Conservation (phyloP, 805 yeast genomes). For the Sugiyamaella americana region DNA sequence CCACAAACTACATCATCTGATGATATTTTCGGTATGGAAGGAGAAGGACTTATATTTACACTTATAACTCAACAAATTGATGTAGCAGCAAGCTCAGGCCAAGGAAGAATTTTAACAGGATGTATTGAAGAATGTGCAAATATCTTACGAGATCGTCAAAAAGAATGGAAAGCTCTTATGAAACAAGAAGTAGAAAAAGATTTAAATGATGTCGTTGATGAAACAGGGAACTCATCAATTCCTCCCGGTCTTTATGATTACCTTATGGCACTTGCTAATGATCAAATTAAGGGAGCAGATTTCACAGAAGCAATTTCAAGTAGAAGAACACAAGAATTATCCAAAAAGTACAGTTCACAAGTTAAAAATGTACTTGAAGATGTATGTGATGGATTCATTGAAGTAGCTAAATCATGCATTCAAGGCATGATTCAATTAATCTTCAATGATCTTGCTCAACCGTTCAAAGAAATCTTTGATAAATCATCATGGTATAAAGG, state of each 20-base stretch:
- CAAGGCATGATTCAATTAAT: conserved; percentile 52
- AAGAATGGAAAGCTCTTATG: conserved; percentile 53
- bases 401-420: conserved; percentile 61
- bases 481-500: conserved; percentile 65
- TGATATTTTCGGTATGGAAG: conserved; percentile 60
- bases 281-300: conserved; percentile 68
- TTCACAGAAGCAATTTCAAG: conserved; percentile 64
- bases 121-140: conserved; percentile 67
- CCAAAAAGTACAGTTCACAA: conserved; percentile 53
- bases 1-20: conserved; percentile 66
- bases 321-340: conserved; percentile 57
- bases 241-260: conserved; percentile 80
- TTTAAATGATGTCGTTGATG: conserved; percentile 32
- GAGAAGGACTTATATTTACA: conserved; percentile 69
- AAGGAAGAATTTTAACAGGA: conserved; percentile 71
- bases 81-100: conserved; percentile 79
- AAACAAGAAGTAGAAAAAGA: conserved; percentile 44
- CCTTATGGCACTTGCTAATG: conserved; percentile 75
- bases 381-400: conserved; percentile 74
- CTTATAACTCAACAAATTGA: conserved; percentile 87
- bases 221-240: conserved; percentile 36
- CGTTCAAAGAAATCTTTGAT: conserved; percentile 51
- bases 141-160: conserved; percentile 55
- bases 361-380: conserved; percentile 54
- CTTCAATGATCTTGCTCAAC: conserved; percentile 62